Evolutionary conservation across 2,329 filamentous ascomycete genomes (phyloP), one percentile per base, ranked within the genome.

Genomic region (Waltergamsia citrina): DNA sequence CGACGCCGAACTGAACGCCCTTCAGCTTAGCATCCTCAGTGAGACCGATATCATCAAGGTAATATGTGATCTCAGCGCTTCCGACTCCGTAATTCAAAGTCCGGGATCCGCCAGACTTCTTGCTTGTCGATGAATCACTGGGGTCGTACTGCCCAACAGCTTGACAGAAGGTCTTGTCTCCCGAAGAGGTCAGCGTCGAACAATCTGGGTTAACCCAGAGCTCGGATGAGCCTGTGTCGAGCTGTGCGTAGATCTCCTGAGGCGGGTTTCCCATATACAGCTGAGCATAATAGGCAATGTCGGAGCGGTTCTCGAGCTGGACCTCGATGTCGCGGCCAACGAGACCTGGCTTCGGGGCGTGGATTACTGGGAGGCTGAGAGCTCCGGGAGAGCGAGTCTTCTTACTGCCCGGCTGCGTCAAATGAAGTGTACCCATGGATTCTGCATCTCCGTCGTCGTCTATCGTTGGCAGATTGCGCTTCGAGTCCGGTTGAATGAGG

Each of bases 1-100:
- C 78, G 24, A 81, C 70, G 40, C 78, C 79, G 40, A 84, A 81
- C 46, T 79, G 73, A 34, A 81, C 65, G n/a, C 59, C 50, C 14
- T 48, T 51, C 8, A 62, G 60, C 3, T 61, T 45, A 8, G 53
- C 40, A 23, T 57, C 59, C 29, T 58, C 57, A 6, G 57, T 51
- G 16, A 73, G 57, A 8, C 51, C 43, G 32, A 73, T 60, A 33
- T 50, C 52, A 51, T 73, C 69, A 27, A 42, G 47, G 17, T 65
- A 59, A 47, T 73, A 74, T n/a, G 57, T 58, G 35, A 73, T 59
- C 44, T 64, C 60, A 43, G 69, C 68, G 4, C 49, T 48, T 12
- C 69, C 69, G 34, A 72, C 69, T 37, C 69, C 69, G 45, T 74
- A 74, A 17, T 49, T 53, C 20, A 74, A 49, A 4, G 52, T 58